A percentile compares a stretch with the other conserved stretches of the same genome.
phyloP scores from a whole-genome alignment of 1,284 basidiomycete species.

The Agaricales sp. region DNA sequence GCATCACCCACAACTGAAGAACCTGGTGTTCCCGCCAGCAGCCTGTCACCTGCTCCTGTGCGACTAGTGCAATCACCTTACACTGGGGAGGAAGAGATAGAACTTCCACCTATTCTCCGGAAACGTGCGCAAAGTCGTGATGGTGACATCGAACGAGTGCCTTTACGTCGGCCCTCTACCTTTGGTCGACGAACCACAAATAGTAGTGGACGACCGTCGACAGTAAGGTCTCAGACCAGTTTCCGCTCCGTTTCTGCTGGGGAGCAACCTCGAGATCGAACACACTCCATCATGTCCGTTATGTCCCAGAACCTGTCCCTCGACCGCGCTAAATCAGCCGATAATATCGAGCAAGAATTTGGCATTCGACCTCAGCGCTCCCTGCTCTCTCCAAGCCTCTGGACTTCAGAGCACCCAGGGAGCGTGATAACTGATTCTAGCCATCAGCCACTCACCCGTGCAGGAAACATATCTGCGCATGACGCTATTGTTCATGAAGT shows the following conservation, averaged over 20 bases:
- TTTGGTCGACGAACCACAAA: constrained; percentile 24
- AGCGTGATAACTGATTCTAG: neutral
- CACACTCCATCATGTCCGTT: constrained; percentile 28
- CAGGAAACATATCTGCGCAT: constrained; percentile 36
- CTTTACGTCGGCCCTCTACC: constrained; percentile 26
- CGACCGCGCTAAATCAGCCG: constrained; percentile 2
- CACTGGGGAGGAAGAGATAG: constrained; percentile 52
- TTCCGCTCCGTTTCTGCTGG: constrained; percentile 27
- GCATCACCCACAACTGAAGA: constrained; percentile 5
- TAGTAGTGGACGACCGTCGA: constrained; percentile 13
- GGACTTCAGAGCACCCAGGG: neutral
- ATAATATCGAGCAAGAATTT: neutral
- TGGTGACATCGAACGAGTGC: constrained; percentile 33
- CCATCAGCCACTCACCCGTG: constrained; percentile 10
- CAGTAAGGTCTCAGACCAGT: constrained; percentile 12
- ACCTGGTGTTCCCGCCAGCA: neutral
- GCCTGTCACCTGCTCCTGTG: neutral
- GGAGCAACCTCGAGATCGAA: constrained; percentile 18
- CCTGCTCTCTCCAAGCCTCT: neutral
- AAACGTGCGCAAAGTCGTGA: constrained; percentile 39
- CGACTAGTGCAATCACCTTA: constrained; percentile 6
- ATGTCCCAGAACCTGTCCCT: constrained; percentile 19
- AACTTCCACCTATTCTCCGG: constrained; percentile 42
- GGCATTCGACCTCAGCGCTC: neutral
- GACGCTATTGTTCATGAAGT: constrained; percentile 57